Evolutionary conservation across 371 early-diverging fungal genomes (phyloP).

Genomic region (Mortierella sp.): DNA sequence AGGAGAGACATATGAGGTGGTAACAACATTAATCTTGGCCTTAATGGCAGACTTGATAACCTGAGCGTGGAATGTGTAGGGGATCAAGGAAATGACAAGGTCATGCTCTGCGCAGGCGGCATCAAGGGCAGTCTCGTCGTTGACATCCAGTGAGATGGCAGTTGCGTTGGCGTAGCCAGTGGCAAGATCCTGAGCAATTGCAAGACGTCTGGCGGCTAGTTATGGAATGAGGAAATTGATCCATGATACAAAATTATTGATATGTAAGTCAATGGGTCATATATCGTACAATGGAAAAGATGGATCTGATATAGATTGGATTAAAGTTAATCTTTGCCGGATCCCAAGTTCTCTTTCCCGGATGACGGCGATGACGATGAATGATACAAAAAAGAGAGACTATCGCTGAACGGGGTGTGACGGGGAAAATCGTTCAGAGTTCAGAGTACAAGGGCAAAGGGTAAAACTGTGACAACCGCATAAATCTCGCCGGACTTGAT

Average conservation of each 20-base stretch:
- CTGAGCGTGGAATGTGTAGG: slow-evolving; percentile 87
- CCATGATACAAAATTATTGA: no score
- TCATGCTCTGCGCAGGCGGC: slow-evolving; percentile 90
- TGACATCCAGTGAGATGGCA: slow-evolving; percentile 87
- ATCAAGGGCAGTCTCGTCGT: slow-evolving; percentile 83
- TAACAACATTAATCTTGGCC: slow-evolving; percentile 88
- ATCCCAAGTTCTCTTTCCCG: neutral
- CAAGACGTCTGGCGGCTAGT: slow-evolving; percentile 84
- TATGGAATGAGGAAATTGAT: neutral
- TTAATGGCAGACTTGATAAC: slow-evolving; percentile 89
- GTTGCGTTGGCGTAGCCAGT: slow-evolving; percentile 67
- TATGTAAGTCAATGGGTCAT: slow-evolving; percentile 20
- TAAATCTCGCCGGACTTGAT: slow-evolving; percentile 2
- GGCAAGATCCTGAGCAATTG: slow-evolving; percentile 82
- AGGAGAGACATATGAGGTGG: slow-evolving; percentile 92
- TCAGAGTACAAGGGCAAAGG: neutral
- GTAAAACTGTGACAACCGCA: neutral
- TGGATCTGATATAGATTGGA: slow-evolving; percentile 30
- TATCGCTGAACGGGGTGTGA: neutral
- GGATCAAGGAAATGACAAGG: slow-evolving; percentile 87
- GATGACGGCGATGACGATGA: neutral
- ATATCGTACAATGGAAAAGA: slow-evolving; percentile 12
- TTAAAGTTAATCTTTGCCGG: neutral
- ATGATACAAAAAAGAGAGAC: neutral
- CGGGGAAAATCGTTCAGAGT: slow-evolving; percentile 1